A percentile compares a stretch with the other conserved stretches of the same genome.
phyloP scores from a whole-genome alignment of 352 stramenopile species.

The Phytopythium ostracodes region DNA sequence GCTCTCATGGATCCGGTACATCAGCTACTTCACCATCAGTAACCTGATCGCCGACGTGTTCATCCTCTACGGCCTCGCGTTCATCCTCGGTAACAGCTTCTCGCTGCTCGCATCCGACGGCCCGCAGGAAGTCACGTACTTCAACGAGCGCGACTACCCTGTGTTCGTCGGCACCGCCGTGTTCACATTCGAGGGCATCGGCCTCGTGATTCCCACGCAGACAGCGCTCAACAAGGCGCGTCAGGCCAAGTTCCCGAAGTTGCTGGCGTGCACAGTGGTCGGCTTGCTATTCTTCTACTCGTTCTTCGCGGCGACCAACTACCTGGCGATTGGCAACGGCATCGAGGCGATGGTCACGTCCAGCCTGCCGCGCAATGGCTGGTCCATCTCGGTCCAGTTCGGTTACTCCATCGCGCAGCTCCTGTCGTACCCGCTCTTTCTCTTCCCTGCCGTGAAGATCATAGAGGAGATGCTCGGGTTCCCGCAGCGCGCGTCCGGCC shows the following conservation, averaged over 20 bases:
- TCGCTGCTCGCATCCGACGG: slow-evolving; percentile 45
- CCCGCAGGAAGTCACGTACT: slow-evolving; percentile 48
- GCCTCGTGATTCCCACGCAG: slow-evolving; percentile 73
- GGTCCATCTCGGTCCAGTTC: slow-evolving; percentile 74
- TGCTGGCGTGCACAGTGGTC: slow-evolving; percentile 61
- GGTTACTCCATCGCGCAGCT: slow-evolving; percentile 73
- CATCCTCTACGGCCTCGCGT: slow-evolving; percentile 76
- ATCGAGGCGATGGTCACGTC: slow-evolving; percentile 72
- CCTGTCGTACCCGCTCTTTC: slow-evolving; percentile 75
- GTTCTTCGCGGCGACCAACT: slow-evolving; percentile 78
- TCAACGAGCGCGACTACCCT: slow-evolving; percentile 68
- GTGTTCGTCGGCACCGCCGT: slow-evolving; percentile 79
- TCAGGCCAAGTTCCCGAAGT: slow-evolving; percentile 56
- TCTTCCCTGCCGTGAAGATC: slow-evolving; percentile 81
- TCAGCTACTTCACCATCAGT: slow-evolving; percentile 84
- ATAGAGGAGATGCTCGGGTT: slow-evolving; percentile 84
- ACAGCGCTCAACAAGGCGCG: slow-evolving; percentile 54
- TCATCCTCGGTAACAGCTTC: slow-evolving; percentile 75
- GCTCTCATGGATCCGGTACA: slow-evolving; percentile 82
- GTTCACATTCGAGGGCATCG: slow-evolving; percentile 83
- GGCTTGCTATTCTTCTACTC: slow-evolving; percentile 79
- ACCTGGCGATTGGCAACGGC: slow-evolving; percentile 60
- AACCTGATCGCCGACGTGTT: slow-evolving; percentile 83
- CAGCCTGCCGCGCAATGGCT: slow-evolving; percentile 64
- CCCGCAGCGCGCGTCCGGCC: slow-evolving; percentile 48